A percentile compares a stretch with the other conserved stretches of the same genome.
These are phyloP conservation scores for Septoria linicola DNA, from an alignment of 2,329 filamentous ascomycete genomes.

Conservation along the genomic window DNA sequence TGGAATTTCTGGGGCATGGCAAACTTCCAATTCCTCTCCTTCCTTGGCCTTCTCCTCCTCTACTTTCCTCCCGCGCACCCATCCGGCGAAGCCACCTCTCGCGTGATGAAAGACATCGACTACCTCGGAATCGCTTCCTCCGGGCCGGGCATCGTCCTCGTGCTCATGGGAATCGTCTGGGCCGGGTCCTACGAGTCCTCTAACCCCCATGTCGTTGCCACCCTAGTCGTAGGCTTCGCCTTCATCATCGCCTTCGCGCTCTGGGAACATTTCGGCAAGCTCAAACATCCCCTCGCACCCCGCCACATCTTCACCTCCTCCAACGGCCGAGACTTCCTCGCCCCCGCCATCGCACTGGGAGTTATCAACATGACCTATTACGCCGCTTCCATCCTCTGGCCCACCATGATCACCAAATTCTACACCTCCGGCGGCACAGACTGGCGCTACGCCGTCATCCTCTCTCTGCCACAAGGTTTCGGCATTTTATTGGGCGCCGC, in stretches of 20 bases:
- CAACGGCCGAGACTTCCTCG: constrained; percentile 50
- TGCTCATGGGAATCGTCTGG: constrained; percentile 40
- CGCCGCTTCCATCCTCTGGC: constrained; percentile 34
- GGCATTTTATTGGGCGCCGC: constrained; percentile 48
- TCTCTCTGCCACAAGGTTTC: constrained; percentile 49
- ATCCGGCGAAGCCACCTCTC: constrained; percentile 29
- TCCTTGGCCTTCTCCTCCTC: constrained; percentile 45
- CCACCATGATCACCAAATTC: constrained; percentile 47
- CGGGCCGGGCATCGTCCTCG: constrained; percentile 31
- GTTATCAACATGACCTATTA: constrained; percentile 57
- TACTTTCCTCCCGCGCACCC: constrained; percentile 46
- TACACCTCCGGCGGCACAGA: constrained; percentile 32
- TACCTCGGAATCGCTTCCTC: constrained; percentile 38
- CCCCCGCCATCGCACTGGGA: constrained; percentile 39
- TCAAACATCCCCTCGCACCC: constrained; percentile 43
- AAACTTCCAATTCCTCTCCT: constrained; percentile 47
- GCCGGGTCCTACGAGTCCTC: constrained; percentile 31
- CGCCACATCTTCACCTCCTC: constrained; percentile 48
- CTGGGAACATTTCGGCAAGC: constrained; percentile 36
- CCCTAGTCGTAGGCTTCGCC: constrained; percentile 36
- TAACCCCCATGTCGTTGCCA: constrained; percentile 36
- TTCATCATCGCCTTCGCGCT: constrained; percentile 34
- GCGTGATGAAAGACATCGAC: constrained; percentile 36
- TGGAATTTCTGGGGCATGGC: constrained; percentile 50
- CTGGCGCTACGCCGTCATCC: constrained; percentile 28